Evolutionary conservation across 495 filamentous ascomycete genomes (phyloP).

Genomic region (Penicillium cinerascens): DNA sequence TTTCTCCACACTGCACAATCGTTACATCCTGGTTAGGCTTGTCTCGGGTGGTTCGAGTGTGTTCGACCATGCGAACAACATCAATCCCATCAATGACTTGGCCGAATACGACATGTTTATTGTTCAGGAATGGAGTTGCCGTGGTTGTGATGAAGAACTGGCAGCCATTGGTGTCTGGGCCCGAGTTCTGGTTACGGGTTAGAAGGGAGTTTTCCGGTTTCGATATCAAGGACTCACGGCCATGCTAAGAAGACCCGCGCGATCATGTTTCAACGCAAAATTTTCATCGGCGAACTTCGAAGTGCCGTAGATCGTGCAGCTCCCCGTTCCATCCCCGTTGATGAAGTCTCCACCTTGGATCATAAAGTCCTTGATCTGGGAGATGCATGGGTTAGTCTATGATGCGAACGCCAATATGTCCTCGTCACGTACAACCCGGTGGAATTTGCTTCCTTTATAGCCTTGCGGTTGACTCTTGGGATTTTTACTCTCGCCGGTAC

Average conservation of each 20-base stretch:
- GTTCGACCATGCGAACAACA: constrained; percentile 83
- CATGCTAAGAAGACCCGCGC: constrained; percentile 83
- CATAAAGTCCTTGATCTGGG: constrained; percentile 94
- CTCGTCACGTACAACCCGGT: constrained; percentile 71
- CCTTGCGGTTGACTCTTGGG: constrained; percentile 76
- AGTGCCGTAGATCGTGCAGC: constrained; percentile 79
- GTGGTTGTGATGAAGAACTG: constrained; percentile 97
- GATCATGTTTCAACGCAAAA: constrained; percentile 74
- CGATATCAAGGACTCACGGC: constrained; percentile 59
- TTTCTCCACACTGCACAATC: constrained; percentile 84
- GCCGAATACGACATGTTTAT: constrained; percentile 95
- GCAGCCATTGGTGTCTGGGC: constrained; percentile 88
- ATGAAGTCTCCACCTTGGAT: constrained; percentile 95
- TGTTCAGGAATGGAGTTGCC: constrained; percentile 82
- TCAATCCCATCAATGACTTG: constrained; percentile 89
- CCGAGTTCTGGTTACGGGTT: constrained; percentile 63
- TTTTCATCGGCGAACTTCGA: constrained; percentile 89
- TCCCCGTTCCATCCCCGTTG: constrained; percentile 88
- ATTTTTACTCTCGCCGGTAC: constrained; percentile 89
- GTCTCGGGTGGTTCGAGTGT: constrained; percentile 75
- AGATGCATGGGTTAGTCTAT: not conserved
- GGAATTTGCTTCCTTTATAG: constrained; percentile 93
- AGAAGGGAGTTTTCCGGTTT: not conserved
- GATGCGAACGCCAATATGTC: not conserved
- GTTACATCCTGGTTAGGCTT: constrained; percentile 82